Percentiles rank a stretch among this genome's conserved stretches.
Conservation (phyloP, 2,329 filamentous ascomycete species). For the Dothideomycetes sp. region DNA sequence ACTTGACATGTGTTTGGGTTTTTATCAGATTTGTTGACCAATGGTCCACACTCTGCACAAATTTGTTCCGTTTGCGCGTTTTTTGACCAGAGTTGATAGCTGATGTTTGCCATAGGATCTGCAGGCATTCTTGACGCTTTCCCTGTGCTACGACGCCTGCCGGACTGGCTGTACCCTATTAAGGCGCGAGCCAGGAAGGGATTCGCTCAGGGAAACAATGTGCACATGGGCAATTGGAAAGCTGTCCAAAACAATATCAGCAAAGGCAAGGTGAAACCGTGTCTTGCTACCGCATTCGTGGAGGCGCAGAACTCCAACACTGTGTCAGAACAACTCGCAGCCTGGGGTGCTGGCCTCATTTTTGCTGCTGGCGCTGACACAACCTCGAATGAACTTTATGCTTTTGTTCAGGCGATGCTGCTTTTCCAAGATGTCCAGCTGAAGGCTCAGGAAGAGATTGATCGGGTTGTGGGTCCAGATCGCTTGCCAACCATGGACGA, state of each 20-base stretch:
- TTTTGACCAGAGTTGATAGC: constrained; percentile 14
- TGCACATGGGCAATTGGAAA: constrained; percentile 28
- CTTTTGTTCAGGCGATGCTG: constrained; percentile 27
- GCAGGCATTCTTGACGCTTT: constrained; percentile 28
- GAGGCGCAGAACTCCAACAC: constrained; percentile 21
- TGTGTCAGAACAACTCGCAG: constrained; percentile 21
- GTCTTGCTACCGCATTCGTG: constrained; percentile 18
- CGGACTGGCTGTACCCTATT: constrained; percentile 24
- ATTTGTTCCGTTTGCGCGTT: constrained; percentile 4
- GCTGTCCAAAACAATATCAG: constrained; percentile 24
- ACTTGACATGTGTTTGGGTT: no score
- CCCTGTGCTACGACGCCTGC: constrained; percentile 41
- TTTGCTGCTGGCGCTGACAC: constrained; percentile 37
- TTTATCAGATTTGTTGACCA: no score
- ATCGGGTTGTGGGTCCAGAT: constrained; percentile 18
- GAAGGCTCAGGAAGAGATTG: constrained; percentile 19
- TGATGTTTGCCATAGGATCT: no score
- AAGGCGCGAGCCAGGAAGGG: constrained; percentile 23
- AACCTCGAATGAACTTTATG: constrained; percentile 25
- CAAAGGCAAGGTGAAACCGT: constrained; percentile 20
- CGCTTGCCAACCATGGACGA: constrained; percentile 24
- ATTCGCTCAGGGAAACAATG: constrained; percentile 24
- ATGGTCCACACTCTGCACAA: no score
- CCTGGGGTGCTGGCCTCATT: constrained; percentile 27
- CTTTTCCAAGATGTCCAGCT: constrained; percentile 17